Conservation (phyloP, 1,139 yeast genomes). For the Yamadazyma blattariae region DNA sequence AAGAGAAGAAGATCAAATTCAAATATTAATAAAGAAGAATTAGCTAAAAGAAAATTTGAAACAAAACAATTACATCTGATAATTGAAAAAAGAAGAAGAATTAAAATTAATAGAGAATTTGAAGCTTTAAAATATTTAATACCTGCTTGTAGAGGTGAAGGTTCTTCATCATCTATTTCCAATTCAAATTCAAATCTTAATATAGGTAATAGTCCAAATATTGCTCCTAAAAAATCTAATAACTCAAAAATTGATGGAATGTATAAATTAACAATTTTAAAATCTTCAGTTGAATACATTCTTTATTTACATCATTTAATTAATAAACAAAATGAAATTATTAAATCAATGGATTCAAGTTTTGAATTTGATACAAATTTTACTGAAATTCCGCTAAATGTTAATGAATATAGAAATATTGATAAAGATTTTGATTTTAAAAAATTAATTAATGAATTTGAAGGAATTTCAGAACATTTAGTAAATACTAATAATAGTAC, state of each 20-base stretch:
- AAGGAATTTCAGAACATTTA: neutral
- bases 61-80: constrained; percentile 69
- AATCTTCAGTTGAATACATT: constrained; percentile 79
- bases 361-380: constrained; percentile 43
- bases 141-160: constrained; percentile 58
- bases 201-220: constrained; percentile 6
- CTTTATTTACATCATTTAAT: constrained; percentile 63
- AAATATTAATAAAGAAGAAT: constrained; percentile 48
- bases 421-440: constrained; percentile 55
- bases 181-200: neutral
- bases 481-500: neutral
- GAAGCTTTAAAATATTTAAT: constrained; percentile 75
- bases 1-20: constrained; percentile 48
- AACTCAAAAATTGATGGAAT: constrained; percentile 54
- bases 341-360: constrained; percentile 19
- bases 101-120: constrained; percentile 78
- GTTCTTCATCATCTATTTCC: constrained; percentile 7
- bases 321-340: constrained; percentile 41
- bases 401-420: constrained; percentile 57
- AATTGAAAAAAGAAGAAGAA: constrained; percentile 75
- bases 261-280: constrained; percentile 77
- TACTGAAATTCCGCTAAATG: constrained; percentile 51
- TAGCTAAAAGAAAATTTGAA: constrained; percentile 54
- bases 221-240: constrained; percentile 9
- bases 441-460: constrained; percentile 7